Percentiles rank a stretch among this genome's conserved stretches.
phyloP scores from a whole-genome alignment of 768 basidiomycete species.

The Polyporus arcularius region DNA sequence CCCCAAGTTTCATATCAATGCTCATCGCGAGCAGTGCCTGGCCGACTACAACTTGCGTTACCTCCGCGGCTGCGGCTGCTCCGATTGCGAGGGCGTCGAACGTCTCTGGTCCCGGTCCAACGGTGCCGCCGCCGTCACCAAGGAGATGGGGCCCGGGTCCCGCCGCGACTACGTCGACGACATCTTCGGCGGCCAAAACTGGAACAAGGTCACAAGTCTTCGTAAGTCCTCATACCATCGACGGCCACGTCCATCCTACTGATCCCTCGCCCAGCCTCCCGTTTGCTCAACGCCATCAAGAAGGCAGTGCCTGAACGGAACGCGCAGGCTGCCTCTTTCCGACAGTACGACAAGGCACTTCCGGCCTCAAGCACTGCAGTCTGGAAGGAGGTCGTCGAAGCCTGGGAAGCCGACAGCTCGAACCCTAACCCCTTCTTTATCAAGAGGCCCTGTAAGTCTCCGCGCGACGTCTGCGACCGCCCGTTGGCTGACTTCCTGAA shows the following conservation, averaged over 20 bases:
- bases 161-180: constrained; percentile 39
- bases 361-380: too few species aligned
- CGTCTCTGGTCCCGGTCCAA: constrained; percentile 38
- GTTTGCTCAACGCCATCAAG: not conserved
- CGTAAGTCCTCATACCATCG: too few species aligned
- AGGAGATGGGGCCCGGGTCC: constrained; percentile 38
- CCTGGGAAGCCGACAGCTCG: not conserved
- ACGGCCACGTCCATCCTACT: not conserved
- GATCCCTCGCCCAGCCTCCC: not conserved
- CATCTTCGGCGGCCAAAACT: constrained; percentile 36
- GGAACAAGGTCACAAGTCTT: constrained; percentile 33
- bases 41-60: constrained; percentile 34
- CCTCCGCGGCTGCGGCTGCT: constrained; percentile 27
- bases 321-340: not conserved
- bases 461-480: not conserved
- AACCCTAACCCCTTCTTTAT: not conserved
- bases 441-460: not conserved
- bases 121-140: constrained; percentile 30
- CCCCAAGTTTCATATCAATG: constrained; percentile 43
- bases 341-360: not conserved
- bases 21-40: constrained; percentile 34
- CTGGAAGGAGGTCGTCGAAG: not conserved
- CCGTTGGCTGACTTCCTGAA: too few species aligned
- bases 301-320: not conserved
- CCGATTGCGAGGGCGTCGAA: constrained; percentile 41